Evolutionary conservation across 2,329 filamentous ascomycete genomes (phyloP), one percentile per base, ranked within the genome.

Genomic region (Fusarium foetens): DNA sequence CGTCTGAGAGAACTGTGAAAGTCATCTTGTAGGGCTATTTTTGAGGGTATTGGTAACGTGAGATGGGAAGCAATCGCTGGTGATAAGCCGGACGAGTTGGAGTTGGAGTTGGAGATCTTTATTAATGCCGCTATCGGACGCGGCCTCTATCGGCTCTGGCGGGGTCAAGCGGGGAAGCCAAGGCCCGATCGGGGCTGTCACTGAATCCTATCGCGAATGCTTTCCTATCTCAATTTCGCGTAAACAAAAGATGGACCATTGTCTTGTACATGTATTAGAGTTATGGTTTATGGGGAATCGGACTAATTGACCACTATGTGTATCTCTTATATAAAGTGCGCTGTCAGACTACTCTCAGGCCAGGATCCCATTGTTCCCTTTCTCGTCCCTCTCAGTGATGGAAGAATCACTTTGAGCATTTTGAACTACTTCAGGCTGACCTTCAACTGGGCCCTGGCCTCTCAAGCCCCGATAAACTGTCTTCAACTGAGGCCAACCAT

Each of bases 401-500:
- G 58, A 60, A 33, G 58, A 60, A 25, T 60, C 58, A 55, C 48
- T 60, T 6, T 27, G 36, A 4, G 48, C 36, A 17, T 60, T 55
- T 8, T 55, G 29, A 8, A 29, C 27, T 21, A 29, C 23, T 60
- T 55, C 36, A 8, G 29, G 12, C 7, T 39, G 19, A 2, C 23
- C 36, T 38, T 60, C 36, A 31, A 42, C 27, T 8, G 57, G 21
- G 2, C n/a, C 19, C 19, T 14, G 27, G 5, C 46, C 29, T 16
- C 57, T 59, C 36, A 59, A 16, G 3, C 57, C 57, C 6, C n/a
- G 27, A 19, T 62, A 62, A 6, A 62, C 59, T 16, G 27, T 62
- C 35, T 58, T 73, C 39, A 78, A 23, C n/a, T 78, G 76, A 6
- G 61, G 54, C 72, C 75, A 81, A 1, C 86, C 86, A 64, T 88